Percentiles rank a stretch among this genome's conserved stretches.
These are phyloP conservation scores for Suhomyces pyralidae DNA, from an alignment of 805 yeast genomes.

Conservation along the genomic window DNA sequence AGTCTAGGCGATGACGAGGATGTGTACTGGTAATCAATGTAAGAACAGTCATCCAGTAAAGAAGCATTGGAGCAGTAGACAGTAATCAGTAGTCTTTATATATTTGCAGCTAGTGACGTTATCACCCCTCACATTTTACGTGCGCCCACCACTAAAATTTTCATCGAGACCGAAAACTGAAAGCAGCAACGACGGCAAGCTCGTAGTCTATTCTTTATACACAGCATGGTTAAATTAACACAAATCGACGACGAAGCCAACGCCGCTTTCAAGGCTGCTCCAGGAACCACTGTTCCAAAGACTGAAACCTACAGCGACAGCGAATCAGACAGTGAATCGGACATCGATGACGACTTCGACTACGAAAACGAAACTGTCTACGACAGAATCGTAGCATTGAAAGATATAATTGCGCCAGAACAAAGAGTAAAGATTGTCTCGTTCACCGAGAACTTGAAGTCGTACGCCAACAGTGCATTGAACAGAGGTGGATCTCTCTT, in stretches of 20 bases:
- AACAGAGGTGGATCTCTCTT: slow-evolving; percentile 68
- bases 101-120: background rate
- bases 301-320: slow-evolving; percentile 26
- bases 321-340: slow-evolving; percentile 45
- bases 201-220: background rate
- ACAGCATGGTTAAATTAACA: slow-evolving; percentile 73
- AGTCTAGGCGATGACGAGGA: slow-evolving; percentile 15
- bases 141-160: slow-evolving; percentile 4
- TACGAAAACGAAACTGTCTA: slow-evolving; percentile 73
- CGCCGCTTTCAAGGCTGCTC: slow-evolving; percentile 33
- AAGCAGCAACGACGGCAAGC: background rate
- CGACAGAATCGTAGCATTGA: slow-evolving; percentile 88
- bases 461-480: slow-evolving; percentile 41
- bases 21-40: slow-evolving; percentile 4
- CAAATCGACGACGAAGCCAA: slow-evolving; percentile 61
- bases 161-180: background rate
- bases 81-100: background rate
- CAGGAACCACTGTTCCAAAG: slow-evolving; percentile 28
- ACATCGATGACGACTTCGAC: slow-evolving; percentile 68
- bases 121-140: background rate
- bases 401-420: slow-evolving; percentile 86
- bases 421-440: slow-evolving; percentile 56
- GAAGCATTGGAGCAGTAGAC: no score
- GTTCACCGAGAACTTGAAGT: slow-evolving; percentile 26
- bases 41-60: no score